phyloP scores from a whole-genome alignment of 257 asterid genomes.

The Forsythia viridissima region DNA sequence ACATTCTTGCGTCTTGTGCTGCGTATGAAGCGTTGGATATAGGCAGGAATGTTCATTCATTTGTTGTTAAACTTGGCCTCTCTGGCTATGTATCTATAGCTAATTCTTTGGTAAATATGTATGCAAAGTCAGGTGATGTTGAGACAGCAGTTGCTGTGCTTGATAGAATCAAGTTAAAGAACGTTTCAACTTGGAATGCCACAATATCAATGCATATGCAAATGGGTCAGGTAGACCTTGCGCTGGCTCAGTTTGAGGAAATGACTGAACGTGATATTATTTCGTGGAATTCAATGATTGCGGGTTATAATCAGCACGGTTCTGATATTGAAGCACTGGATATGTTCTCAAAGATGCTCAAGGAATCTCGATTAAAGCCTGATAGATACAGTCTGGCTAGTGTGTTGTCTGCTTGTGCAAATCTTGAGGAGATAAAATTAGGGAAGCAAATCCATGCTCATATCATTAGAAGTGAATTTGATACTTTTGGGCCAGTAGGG shows the following conservation, averaged over 20 bases:
- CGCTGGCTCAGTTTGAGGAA: slow-evolving; percentile 53
- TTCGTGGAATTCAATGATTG: slow-evolving; percentile 82
- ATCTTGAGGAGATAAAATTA: slow-evolving; percentile 38
- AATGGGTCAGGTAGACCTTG: slow-evolving; percentile 54
- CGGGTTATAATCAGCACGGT: slow-evolving; percentile 79
- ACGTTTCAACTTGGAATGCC: slow-evolving; percentile 64
- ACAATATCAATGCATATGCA: slow-evolving; percentile 70
- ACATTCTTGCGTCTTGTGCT: slow-evolving; percentile 71
- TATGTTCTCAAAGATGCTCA: slow-evolving; percentile 61
- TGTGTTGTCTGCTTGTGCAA: slow-evolving; percentile 74
- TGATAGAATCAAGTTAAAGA: slow-evolving; percentile 53
- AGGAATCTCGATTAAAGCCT: slow-evolving; percentile 45
- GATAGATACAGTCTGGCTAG: slow-evolving; percentile 74
- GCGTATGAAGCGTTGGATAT: slow-evolving; percentile 44
- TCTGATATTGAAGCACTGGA: slow-evolving; percentile 52
- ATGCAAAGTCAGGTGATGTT: slow-evolving; percentile 64
- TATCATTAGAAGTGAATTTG: slow-evolving; percentile 52
- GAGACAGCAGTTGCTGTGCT: slow-evolving; percentile 48
- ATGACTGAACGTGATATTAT: slow-evolving; percentile 69
- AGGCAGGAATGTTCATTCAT: slow-evolving; percentile 73
- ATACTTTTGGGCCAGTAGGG: slow-evolving; percentile 60
- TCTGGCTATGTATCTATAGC: slow-evolving; percentile 55
- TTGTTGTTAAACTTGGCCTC: slow-evolving; percentile 61
- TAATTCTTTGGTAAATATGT: slow-evolving; percentile 81
- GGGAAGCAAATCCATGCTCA: slow-evolving; percentile 81